Conservation (phyloP, 192 early-diverging fungal species). For the Mortierella antarctica region DNA sequence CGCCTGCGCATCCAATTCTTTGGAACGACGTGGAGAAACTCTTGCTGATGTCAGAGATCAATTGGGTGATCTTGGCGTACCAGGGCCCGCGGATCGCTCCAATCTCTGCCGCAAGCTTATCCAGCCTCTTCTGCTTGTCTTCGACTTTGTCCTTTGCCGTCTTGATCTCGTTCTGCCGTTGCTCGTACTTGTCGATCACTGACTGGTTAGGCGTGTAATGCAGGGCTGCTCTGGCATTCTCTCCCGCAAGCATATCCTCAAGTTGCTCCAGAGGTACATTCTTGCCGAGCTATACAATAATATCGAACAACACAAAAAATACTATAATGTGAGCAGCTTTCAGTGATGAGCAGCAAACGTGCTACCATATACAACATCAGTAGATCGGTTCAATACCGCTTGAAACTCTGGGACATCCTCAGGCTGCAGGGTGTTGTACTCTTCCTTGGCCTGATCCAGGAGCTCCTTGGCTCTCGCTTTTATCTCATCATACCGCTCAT, state of each 20-base stretch:
- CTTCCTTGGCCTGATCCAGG: conserved; percentile 64
- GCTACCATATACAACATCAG: not conserved
- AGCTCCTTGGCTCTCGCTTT: conserved; percentile 57
- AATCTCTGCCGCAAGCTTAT: conserved; percentile 51
- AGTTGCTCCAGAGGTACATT: conserved; percentile 68
- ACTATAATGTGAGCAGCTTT: not conserved
- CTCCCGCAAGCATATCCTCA: conserved; percentile 67
- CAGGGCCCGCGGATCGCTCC: conserved; percentile 63
- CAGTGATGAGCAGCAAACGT: not conserved
- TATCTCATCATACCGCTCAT: conserved; percentile 54
- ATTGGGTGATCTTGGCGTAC: conserved; percentile 68
- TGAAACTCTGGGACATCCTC: conserved; percentile 64
- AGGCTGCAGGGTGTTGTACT: conserved; percentile 62
- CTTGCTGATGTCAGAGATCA: conserved; percentile 73
- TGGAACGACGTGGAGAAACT: conserved; percentile 81
- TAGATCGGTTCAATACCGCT: conserved; percentile 38
- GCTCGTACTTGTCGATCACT: conserved; percentile 76
- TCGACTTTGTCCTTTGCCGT: conserved; percentile 50
- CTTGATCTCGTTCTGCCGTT: conserved; percentile 68
- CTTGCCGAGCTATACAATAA: conserved; percentile 35
- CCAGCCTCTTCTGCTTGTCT: conserved; percentile 54
- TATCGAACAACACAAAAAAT: conserved; percentile 3
- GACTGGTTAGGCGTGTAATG: conserved; percentile 63
- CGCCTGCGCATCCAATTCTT: conserved; percentile 81
- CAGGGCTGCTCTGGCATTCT: conserved; percentile 66